A percentile compares a stretch with the other conserved stretches of the same genome.
phyloP scores from a whole-genome alignment of 805 yeast genomes.

The Spathaspora sp. region DNA sequence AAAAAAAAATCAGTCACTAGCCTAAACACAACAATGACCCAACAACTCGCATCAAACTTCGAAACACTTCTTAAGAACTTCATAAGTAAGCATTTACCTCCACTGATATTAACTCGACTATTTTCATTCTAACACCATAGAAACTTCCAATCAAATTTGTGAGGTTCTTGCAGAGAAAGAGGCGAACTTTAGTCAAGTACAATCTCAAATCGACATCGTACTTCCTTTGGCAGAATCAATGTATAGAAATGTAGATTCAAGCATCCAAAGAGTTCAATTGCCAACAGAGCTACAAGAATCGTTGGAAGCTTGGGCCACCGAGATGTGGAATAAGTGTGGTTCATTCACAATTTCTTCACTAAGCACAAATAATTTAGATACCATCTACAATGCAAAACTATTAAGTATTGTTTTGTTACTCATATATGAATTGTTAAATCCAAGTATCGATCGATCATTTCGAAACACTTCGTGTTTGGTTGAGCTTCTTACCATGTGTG shows the following conservation, averaged over 20 bases:
- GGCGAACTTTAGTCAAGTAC: background rate
- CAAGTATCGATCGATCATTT: background rate
- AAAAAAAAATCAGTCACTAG: slow-evolving; percentile 1
- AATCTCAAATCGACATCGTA: slow-evolving; percentile 3
- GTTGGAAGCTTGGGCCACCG: slow-evolving; percentile 1
- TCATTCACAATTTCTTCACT: background rate
- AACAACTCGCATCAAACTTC: background rate
- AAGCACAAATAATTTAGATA: background rate
- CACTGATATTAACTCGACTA: background rate
- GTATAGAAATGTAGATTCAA: background rate
- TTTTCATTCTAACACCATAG: background rate
- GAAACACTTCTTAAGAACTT: slow-evolving; percentile 1
- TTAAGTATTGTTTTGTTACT: background rate
- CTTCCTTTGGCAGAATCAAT: slow-evolving; percentile 4
- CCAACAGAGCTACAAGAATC: slow-evolving; percentile 1
- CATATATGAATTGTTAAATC: slow-evolving; percentile 2
- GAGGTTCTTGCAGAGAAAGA: background rate
- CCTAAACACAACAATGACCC: background rate
- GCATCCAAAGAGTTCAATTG: background rate
- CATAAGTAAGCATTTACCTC: background rate
- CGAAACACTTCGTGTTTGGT: background rate
- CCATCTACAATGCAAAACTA: slow-evolving; percentile 1
- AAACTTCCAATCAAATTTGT: slow-evolving; percentile 1
- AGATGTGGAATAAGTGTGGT: slow-evolving; percentile 3
- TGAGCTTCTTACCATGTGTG: background rate